phyloP scores from a whole-genome alignment of 108 stramenopile species.

The Conticribra weissflogii region DNA sequence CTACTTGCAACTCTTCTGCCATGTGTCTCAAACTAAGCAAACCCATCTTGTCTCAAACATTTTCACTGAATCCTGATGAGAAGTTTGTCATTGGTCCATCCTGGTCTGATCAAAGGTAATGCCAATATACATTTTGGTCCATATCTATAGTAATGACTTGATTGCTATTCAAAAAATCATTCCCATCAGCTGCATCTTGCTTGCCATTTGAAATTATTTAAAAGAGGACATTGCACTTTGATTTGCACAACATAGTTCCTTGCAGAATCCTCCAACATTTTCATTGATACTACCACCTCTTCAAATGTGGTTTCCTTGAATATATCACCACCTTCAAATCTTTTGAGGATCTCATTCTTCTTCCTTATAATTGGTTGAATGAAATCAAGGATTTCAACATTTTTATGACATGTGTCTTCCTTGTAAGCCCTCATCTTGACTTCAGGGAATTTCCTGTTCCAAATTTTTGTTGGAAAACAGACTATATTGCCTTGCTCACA shows the following conservation, averaged over 20 bases:
- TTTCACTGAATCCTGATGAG: neutral
- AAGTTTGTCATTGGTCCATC: neutral
- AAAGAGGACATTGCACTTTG: neutral
- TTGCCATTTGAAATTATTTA: neutral
- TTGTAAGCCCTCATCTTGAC: neutral
- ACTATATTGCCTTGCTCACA: neutral
- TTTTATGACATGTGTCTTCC: neutral
- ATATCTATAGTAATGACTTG: neutral
- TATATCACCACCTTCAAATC: neutral
- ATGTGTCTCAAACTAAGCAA: neutral
- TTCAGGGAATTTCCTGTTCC: neutral
- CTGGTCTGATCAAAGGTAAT: neutral
- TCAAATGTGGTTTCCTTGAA: neutral
- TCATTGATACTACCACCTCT: neutral
- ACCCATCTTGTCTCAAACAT: neutral
- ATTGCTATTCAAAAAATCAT: neutral
- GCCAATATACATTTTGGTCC: neutral
- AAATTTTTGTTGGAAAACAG: neutral
- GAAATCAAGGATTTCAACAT: neutral
- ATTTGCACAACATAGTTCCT: neutral
- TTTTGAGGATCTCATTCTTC: neutral
- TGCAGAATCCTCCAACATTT: neutral
- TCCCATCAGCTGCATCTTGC: neutral
- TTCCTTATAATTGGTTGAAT: neutral
- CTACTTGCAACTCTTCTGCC: neutral